Evolutionary conservation across 495 filamentous ascomycete species (phyloP), one percentile per base, ranked within the genome.

Genomic region (Daldinia decipiens): DNA sequence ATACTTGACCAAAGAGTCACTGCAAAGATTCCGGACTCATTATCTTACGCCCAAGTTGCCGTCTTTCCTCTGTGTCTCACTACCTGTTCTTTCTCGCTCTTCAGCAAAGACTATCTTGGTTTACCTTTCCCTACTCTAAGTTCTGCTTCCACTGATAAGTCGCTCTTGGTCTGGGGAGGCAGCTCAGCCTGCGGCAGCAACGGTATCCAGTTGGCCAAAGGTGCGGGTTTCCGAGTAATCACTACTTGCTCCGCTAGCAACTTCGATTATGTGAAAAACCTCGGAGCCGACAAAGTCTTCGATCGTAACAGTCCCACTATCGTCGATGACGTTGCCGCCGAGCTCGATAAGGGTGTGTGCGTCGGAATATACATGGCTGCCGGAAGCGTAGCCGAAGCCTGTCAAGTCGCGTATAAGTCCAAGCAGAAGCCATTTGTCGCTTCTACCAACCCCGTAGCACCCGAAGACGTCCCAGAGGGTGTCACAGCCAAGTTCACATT

Each of bases 261-360:
- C 72, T 82, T 86, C 38, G 82, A 81, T 0, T 84, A 82, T 54
- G 77, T 86, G 47, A 83, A 82, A 66, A 61, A 51, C 0, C 80
- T 89, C 0, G 88, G 89, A 3, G 89, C 89, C 4, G 76, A 47
- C n/a, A 53, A 79, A 31, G 84, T 81, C 72, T 82, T 86, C 43
- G 81, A 82, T 1, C 84, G 91, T 73, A 82, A 81, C 4, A 63
- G 74, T 24, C 43, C 74, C 12, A 58, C 67, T 53, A 68, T 79
- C 6, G 70, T 74, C 29, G 59, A 75, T 29, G 70, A 78, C 3
- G 65, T 83, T 26, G 69, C 26, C 26, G 66, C 62, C 8, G 73
- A 75, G 65, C 65, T 75, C 27, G 73, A 72, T 55, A 67, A 75
- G 39, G 73, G 68, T 5, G 27, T 31, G 15, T 74, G 65, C 52